Base-by-base conservation (phyloP, 306 rosid species). In the Neltuma alba region DNA sequence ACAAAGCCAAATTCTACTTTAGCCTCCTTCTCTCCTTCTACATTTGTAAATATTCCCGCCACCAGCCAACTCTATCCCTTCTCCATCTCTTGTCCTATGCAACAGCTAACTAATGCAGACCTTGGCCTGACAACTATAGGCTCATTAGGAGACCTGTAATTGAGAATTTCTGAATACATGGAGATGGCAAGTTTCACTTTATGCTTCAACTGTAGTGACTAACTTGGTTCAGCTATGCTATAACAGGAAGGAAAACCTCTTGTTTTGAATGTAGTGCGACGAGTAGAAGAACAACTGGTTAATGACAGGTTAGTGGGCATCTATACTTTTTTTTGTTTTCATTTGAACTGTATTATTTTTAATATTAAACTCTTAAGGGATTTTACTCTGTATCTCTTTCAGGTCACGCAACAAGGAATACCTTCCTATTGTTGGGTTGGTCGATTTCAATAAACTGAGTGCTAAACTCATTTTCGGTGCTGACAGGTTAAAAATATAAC, bases 191-290 rank as follows among this genome's bases (percentile, higher is more conserved):
- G 11, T 62, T 2, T 33, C 16, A n/a, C 41, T 31, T 15, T 7
- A 33, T 33, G 69, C 34, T 62, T 62, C 34, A 64, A 34, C 52
- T 41, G 11, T 41, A 4, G 11, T 21, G 55, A 68, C 36, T 8
- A 21, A 66, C 18, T 38, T 66, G 15, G 36, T 76, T 76, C 58
- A 75, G 55, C 74, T 75, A 37, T 85, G 78, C 47, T 66, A 45
- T 89, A 38, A 72, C 84, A 96, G 99, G 99, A 91, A 84, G 99
- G 97, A 50, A 96, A 96, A 70, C 99, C 99, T 76, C 96, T 96
- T 81, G 99, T 96, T 75, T 82, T 96, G 83, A 88, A 93, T 79
- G 98, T 91, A 15, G 99, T 96, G 83, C 89, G 94, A 74, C 83
- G 81, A 72, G 99, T 85, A 58, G 97, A 96, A 81, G 93, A 87